A percentile compares a stretch with the other conserved stretches of the same genome.
Conservation (phyloP, 2,329 filamentous ascomycete species). For the Calycina marina region DNA sequence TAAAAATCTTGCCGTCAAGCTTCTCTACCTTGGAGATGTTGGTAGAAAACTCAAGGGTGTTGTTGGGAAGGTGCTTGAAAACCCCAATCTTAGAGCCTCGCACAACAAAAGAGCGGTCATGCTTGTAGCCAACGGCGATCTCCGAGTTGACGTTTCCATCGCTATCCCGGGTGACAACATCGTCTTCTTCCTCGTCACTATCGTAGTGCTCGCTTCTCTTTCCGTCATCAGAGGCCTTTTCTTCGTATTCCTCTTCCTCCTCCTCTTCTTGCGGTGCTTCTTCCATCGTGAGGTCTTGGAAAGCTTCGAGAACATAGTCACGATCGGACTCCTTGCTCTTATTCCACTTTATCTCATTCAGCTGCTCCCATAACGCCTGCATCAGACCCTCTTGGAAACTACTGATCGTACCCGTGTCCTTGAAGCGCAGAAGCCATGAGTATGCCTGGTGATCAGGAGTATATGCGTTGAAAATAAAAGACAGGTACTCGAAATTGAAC, state of each 20-base stretch:
- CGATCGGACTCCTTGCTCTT: conserved; percentile 86
- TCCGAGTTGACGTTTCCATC: conserved; percentile 85
- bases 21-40: conserved; percentile 95
- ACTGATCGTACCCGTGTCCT: conserved; percentile 66
- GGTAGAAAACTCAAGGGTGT: conserved; percentile 88
- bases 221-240: conserved; percentile 47
- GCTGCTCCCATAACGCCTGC: conserved; percentile 90
- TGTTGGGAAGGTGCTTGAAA: conserved; percentile 90
- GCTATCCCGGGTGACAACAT: conserved; percentile 49
- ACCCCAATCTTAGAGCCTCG: conserved; percentile 96
- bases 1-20: conserved; percentile 73
- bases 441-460: conserved; percentile 76
- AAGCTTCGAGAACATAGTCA: conserved; percentile 89
- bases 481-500: conserved; percentile 98
- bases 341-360: conserved; percentile 87
- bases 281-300: conserved; percentile 87
- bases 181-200: conserved; percentile 66
- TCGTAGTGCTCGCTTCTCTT: conserved; percentile 61
- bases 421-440: conserved; percentile 91
- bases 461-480: conserved; percentile 98
- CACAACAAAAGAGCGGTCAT: conserved; percentile 93
- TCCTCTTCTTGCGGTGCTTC: conserved; percentile 43
- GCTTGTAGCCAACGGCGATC: conserved; percentile 90
- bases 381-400: conserved; percentile 87
- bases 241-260: conserved; percentile 33